Evolutionary conservation across 2,329 filamentous ascomycete species (phyloP).

Genomic region (Diaporthe destruens): DNA sequence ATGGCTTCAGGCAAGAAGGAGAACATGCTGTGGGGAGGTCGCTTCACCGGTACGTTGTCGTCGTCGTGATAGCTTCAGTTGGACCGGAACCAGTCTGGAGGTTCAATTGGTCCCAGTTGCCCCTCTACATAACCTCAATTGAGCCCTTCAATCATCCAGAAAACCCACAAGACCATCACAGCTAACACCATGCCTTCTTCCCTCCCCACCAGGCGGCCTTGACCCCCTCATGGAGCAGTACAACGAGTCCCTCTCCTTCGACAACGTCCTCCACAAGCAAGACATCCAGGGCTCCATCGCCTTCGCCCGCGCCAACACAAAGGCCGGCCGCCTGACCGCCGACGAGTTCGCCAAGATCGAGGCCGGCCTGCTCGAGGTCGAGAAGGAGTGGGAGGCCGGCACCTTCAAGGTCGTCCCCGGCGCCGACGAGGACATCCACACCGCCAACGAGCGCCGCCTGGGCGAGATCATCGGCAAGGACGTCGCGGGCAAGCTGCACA

Average conservation of each 20-base stretch:
- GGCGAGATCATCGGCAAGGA: conserved; percentile 90
- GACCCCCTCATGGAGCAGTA: conserved; percentile 90
- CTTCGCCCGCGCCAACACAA: conserved; percentile 83
- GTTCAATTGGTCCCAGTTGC: background rate
- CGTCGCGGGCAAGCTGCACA: conserved; percentile 89
- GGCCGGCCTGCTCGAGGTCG: conserved; percentile 71
- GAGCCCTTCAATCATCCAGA: background rate
- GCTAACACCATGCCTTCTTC: background rate
- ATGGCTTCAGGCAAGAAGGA: conserved; percentile 31
- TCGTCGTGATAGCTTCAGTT: background rate
- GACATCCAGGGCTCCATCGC: conserved; percentile 86
- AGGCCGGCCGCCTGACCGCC: conserved; percentile 78
- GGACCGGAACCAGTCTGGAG: background rate
- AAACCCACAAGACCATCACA: background rate
- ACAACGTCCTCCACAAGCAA: conserved; percentile 81
- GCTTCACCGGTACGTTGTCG: conserved; percentile 64
- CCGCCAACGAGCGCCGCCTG: conserved; percentile 77
- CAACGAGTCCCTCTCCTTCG: conserved; percentile 85
- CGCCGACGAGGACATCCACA: conserved; percentile 73
- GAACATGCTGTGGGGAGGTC: conserved; percentile 70
- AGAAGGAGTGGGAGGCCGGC: conserved; percentile 65
- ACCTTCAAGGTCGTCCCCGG: conserved; percentile 65
- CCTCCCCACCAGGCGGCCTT: conserved; percentile 57
- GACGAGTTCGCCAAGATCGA: conserved; percentile 83
- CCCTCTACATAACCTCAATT: background rate